Percentiles rank a stretch among this genome's conserved stretches.
Conservation (phyloP, 495 filamentous ascomycete species). For the Mytilinidion resinicola region DNA sequence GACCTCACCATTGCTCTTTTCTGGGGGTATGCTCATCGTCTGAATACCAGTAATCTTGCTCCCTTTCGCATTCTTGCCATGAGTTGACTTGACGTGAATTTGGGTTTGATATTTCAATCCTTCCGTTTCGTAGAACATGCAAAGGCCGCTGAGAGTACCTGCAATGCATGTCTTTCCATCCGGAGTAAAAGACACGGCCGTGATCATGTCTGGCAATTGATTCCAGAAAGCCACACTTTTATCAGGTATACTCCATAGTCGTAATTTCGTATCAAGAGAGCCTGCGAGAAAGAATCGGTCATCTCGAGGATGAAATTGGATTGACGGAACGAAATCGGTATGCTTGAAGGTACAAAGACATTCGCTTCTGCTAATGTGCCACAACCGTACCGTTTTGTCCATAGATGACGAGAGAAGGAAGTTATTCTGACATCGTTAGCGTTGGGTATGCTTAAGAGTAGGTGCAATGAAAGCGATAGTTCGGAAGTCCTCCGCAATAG, state of each 20-base stretch:
- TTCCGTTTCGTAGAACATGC: conserved; percentile 92
- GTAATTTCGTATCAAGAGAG: conserved; percentile 83
- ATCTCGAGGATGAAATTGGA: conserved; percentile 90
- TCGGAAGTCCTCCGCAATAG: too few relatives aligned
- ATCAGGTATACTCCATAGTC: conserved; percentile 96
- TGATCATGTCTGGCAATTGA: conserved; percentile 80
- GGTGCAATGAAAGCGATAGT: background rate
- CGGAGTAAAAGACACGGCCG: conserved; percentile 86
- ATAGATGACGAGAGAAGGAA: conserved; percentile 95
- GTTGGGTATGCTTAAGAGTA: too few relatives aligned
- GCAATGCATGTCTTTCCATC: conserved; percentile 88
- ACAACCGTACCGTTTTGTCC: conserved; percentile 95
- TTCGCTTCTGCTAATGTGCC: conserved; percentile 81
- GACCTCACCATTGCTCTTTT: conserved; percentile 61
- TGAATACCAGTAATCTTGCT: conserved; percentile 97
- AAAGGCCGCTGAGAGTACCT: conserved; percentile 77
- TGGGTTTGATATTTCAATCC: conserved; percentile 77
- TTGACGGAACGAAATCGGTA: conserved; percentile 89
- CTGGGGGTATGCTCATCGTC: conserved; percentile 57
- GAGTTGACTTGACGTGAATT: conserved; percentile 81
- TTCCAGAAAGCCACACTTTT: conserved; percentile 86
- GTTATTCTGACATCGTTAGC: conserved; percentile 58
- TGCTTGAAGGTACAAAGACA: conserved; percentile 96
- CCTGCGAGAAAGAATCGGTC: conserved; percentile 96
- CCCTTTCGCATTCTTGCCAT: conserved; percentile 89